phyloP scores from a whole-genome alignment of 495 filamentous ascomycete genomes.

The Aspergillus taichungensis region DNA sequence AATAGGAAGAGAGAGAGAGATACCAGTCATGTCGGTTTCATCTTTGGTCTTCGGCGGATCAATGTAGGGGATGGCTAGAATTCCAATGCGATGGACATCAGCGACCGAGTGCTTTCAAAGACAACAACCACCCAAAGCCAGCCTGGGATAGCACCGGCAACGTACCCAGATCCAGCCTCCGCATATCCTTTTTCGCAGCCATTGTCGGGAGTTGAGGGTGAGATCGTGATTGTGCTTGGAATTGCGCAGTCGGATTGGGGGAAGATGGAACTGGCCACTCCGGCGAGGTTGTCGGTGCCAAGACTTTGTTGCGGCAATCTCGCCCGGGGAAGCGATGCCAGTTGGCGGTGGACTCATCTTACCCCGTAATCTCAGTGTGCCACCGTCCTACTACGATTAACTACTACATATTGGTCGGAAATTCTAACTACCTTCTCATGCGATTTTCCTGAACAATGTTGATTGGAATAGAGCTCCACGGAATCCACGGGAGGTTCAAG shows the following conservation, averaged over 20 bases:
- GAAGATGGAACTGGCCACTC: not conserved
- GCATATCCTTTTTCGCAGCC: slow-evolving; percentile 79
- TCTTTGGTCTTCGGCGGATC: slow-evolving; percentile 47
- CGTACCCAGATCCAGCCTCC: slow-evolving; percentile 73
- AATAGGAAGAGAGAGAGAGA: not conserved
- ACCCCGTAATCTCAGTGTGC: no score
- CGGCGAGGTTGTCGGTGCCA: slow-evolving; percentile 1
- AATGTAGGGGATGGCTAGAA: slow-evolving; percentile 53
- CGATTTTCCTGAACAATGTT: no score
- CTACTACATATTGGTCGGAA: no score
- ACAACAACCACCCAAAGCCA: not conserved
- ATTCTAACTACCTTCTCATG: no score
- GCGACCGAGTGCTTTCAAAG: not conserved
- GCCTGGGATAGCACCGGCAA: slow-evolving; percentile 1
- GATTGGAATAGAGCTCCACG: no score
- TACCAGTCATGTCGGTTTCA: slow-evolving; percentile 48
- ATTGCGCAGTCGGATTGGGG: not conserved
- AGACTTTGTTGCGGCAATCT: slow-evolving; percentile 3
- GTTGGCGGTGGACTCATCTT: no score
- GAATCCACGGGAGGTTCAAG: no score
- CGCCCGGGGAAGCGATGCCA: not conserved
- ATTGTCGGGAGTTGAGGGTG: slow-evolving; percentile 29
- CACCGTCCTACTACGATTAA: no score
- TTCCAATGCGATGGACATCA: slow-evolving; percentile 9
- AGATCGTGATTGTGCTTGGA: not conserved